Evolutionary conservation across 2,329 filamentous ascomycete species (phyloP).

Genomic region (Lachnum nothofagi): DNA sequence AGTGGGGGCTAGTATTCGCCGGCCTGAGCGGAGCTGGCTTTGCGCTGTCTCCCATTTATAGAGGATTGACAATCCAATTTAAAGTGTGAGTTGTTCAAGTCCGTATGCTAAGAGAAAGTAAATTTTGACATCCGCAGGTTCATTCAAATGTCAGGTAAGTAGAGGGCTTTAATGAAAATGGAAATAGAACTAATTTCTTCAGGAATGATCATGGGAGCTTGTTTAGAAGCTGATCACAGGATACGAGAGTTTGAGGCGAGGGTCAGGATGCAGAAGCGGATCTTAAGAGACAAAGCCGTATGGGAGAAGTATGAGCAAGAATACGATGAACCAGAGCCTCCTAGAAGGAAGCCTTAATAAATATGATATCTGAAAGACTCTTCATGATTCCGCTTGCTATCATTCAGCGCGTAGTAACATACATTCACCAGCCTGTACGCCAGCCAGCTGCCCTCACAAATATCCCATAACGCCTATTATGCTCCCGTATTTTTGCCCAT

Average conservation of each 20-base stretch:
- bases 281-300: conserved; percentile 59
- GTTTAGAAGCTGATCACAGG: conserved; percentile 68
- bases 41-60: conserved; percentile 64
- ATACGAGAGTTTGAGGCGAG: conserved; percentile 62
- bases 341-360: conserved; percentile 15
- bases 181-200: conserved; percentile 4
- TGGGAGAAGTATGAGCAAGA: conserved; percentile 66
- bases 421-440: conserved; percentile 13
- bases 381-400: not conserved
- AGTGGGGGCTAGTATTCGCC: conserved; percentile 62
- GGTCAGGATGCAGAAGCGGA: conserved; percentile 59
- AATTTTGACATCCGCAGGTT: conserved; percentile 48
- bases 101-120: not conserved
- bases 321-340: conserved; percentile 17
- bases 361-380: not conserved
- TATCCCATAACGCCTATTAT: conserved; percentile 25
- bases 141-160: conserved; percentile 67
- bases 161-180: not conserved
- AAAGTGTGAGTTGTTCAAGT: conserved; percentile 57
- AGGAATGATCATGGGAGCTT: conserved; percentile 68
- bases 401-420: conserved; percentile 2
- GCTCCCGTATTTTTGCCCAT: conserved; percentile 12
- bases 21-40: conserved; percentile 61
- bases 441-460: conserved; percentile 9
- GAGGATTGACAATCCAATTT: conserved; percentile 67